Base-by-base conservation (phyloP, 2,329 filamentous ascomycete genomes). In the Xylariaceae sp. region DNA sequence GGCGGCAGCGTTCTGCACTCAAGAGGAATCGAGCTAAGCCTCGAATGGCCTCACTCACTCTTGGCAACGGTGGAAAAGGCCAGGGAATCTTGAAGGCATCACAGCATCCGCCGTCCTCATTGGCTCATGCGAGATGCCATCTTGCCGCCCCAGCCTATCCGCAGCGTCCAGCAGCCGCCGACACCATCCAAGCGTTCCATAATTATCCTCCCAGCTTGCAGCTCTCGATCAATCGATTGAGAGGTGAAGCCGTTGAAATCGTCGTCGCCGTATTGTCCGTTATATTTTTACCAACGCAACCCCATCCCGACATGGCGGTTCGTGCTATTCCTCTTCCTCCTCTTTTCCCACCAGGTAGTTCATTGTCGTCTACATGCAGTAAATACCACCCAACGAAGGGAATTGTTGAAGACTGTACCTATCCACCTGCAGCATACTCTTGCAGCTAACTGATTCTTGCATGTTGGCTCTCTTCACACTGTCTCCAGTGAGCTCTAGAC, bases 111-210 rank as follows among this genome's bases (percentile, higher is more conserved):
- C 19, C 15, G 19, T 37, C 45, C 39, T 36, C 37, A 58, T 58
- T 59, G 56, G 55, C 41, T 31, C 31, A 48, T 47, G 41, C 50
- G 39, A 46, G 34, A 49, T 53, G 32, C 42, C 50, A 34, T 38
- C 31, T 42, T 38, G 40, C 36, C 19, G 33, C 36, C 43, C 52
- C 42, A 52, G 56, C 56, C 55, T 59, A 60, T 60, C 56, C 54
- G 49, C 49, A 51, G 42, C 44, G 49, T 30, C 43, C 38, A 58
- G 40, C 52, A 59, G 43, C 55, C 56, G 56, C 56, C 56, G 43
- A 33, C 42, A 19, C 43, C 48, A 30, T n/a, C 44, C 41, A 33
- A 24, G 16, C 40, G 50, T 48, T 51, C 51, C 54, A 54, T 53
- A 51, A 51, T 56, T 56, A 49, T 47, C 52, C 32, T 39, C 41